Conservation (phyloP, 345 rosid genomes). For the Ricinus communis region DNA sequence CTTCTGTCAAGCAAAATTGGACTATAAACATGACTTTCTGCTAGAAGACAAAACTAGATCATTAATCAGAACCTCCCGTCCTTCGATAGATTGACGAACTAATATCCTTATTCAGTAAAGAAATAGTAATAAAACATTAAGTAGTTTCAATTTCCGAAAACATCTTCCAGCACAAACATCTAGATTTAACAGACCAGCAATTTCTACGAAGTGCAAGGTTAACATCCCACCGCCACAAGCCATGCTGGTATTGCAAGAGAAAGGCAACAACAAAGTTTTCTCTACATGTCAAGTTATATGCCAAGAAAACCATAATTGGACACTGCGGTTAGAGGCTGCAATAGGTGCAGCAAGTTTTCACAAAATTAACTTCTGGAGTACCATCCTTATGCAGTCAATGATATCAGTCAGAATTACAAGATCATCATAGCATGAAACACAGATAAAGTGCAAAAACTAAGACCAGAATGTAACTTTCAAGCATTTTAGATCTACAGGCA, state of each 20-base stretch:
- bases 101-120: not conserved
- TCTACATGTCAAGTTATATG: not conserved
- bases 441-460: not conserved
- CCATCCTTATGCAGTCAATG: not conserved
- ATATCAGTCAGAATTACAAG: not conserved
- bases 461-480: not conserved
- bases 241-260: not conserved
- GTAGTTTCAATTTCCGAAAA: not conserved
- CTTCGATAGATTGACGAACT: not conserved
- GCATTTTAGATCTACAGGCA: not conserved
- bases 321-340: not conserved
- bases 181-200: not conserved
- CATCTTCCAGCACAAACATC: constrained; percentile 6
- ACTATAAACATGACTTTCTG: not conserved
- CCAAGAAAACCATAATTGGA: not conserved
- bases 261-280: not conserved
- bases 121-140: not conserved
- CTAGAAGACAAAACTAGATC: not conserved
- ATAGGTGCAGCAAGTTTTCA: not conserved
- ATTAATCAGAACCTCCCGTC: not conserved
- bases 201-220: constrained; percentile 6
- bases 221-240: not conserved
- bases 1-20: too few species aligned
- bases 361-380: not conserved
- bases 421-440: not conserved